phyloP scores from a whole-genome alignment of 2,329 filamentous ascomycete species.

The Stagonosporopsis tanaceti region DNA sequence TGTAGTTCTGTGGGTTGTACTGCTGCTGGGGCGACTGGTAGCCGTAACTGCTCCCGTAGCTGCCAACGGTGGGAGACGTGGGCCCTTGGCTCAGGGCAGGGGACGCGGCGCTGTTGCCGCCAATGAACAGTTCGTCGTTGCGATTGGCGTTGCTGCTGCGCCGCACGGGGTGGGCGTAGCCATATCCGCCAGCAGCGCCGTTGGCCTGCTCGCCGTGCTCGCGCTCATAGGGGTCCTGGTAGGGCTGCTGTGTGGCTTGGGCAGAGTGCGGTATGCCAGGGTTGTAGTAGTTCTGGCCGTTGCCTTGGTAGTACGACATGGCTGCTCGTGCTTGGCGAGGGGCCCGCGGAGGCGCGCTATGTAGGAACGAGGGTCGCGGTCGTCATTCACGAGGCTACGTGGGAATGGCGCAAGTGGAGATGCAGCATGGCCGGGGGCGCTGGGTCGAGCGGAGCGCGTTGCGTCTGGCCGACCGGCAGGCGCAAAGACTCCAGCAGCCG shows the following conservation, averaged over 20 bases:
- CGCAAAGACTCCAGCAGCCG: constrained; percentile 10
- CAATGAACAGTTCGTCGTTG: constrained; percentile 71
- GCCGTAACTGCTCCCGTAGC: constrained; percentile 50
- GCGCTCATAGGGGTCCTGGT: constrained; percentile 60
- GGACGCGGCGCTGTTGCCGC: constrained; percentile 40
- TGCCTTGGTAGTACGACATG: constrained; percentile 65
- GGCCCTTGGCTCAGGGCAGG: constrained; percentile 38
- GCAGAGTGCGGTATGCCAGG: constrained; percentile 52
- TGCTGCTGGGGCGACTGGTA: constrained; percentile 51
- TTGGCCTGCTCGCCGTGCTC: constrained; percentile 66
- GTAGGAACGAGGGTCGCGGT: constrained; percentile 27
- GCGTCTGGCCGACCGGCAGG: constrained; percentile 20
- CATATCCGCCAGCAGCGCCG: constrained; percentile 49
- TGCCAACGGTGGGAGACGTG: constrained; percentile 37
- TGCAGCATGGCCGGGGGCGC: constrained; percentile 45
- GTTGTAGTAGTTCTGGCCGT: constrained; percentile 61
- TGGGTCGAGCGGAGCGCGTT: constrained; percentile 29
- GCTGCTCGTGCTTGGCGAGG: constrained; percentile 26
- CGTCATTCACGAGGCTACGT: constrained; percentile 50
- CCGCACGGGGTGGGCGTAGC: constrained; percentile 48
- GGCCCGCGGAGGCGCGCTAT: constrained; percentile 26
- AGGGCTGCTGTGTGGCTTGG: constrained; percentile 47
- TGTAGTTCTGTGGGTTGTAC: constrained; percentile 72
- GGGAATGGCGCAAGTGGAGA: constrained; percentile 42
- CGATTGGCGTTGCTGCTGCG: constrained; percentile 48